Conservation (phyloP, 306 rosid genomes). For the Sicyos edulis region DNA sequence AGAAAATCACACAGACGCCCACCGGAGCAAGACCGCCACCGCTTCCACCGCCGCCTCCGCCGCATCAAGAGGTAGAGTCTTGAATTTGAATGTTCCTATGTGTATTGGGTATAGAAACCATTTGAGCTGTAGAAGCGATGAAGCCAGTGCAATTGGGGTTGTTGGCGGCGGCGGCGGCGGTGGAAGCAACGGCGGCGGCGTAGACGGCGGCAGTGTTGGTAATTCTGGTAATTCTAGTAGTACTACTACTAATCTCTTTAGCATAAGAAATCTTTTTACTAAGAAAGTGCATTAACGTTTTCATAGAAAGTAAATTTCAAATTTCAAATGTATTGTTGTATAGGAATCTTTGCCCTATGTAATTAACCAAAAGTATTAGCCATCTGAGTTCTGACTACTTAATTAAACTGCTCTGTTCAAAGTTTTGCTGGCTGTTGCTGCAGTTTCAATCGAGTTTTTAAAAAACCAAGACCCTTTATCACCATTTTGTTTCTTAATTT, state of each 20-base stretch:
- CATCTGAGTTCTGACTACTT: conserved; percentile 11
- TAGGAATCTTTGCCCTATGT: conserved; percentile 9
- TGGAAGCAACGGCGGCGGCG: not conserved
- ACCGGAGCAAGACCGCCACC: no score
- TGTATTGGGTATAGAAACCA: conserved; percentile 66
- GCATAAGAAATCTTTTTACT: conserved; percentile 66
- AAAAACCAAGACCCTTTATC: not conserved
- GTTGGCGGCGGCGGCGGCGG: not conserved
- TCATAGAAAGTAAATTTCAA: no score
- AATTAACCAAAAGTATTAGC: conserved; percentile 12
- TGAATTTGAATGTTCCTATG: conserved; percentile 78
- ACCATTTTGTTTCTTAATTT: no score
- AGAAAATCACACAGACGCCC: conserved; percentile 15
- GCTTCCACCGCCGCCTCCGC: not conserved
- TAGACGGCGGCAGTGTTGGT: conserved; percentile 21
- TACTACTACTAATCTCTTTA: conserved; percentile 49
- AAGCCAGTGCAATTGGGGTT: conserved; percentile 32
- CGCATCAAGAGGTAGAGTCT: conserved; percentile 39
- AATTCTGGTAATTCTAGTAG: conserved; percentile 23
- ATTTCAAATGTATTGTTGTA: conserved; percentile 15
- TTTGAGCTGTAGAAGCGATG: conserved; percentile 65
- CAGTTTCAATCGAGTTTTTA: not conserved
- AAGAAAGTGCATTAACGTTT: conserved; percentile 51
- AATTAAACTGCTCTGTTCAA: conserved; percentile 8
- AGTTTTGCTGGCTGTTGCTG: not conserved